Evolutionary conservation across 352 stramenopile species (phyloP).

Genomic region (Pythium inflatum): DNA sequence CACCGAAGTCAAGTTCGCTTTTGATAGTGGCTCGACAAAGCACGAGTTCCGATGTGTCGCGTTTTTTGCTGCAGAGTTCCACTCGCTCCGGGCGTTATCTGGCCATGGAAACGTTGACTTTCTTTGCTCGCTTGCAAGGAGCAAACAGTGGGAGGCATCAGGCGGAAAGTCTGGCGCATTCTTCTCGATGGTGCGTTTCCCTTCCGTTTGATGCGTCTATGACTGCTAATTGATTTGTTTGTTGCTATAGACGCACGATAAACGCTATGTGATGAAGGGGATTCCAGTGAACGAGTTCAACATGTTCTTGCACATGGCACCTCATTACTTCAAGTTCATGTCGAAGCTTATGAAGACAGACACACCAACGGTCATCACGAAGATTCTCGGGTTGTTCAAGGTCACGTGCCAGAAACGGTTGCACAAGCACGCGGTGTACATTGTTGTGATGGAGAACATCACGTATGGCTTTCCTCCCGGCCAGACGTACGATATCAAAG

Average conservation of each 20-base stretch:
- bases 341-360: constrained; percentile 58
- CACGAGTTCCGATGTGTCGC: constrained; percentile 73
- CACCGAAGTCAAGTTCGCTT: constrained; percentile 81
- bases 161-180: constrained; percentile 86
- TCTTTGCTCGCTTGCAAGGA: constrained; percentile 82
- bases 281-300: constrained; percentile 89
- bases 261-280: constrained; percentile 83
- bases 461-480: constrained; percentile 74
- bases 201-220: neutral
- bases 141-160: constrained; percentile 73
- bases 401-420: constrained; percentile 60
- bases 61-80: constrained; percentile 86
- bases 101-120: constrained; percentile 75
- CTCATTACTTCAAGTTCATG: constrained; percentile 89
- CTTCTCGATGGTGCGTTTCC: constrained; percentile 73
- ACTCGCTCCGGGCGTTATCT: constrained; percentile 70
- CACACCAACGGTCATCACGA: constrained; percentile 76
- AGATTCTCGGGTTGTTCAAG: constrained; percentile 87
- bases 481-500: constrained; percentile 90
- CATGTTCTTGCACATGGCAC: constrained; percentile 90
- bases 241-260: constrained; percentile 63
- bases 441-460: constrained; percentile 89
- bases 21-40: constrained; percentile 48
- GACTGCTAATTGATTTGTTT: constrained; percentile 8
- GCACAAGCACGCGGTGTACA: constrained; percentile 79